A percentile compares a stretch with the other conserved stretches of the same genome.
Evolutionary conservation across 805 yeast species (phyloP).

Genomic region (Alloascoidea hylecoeti): DNA sequence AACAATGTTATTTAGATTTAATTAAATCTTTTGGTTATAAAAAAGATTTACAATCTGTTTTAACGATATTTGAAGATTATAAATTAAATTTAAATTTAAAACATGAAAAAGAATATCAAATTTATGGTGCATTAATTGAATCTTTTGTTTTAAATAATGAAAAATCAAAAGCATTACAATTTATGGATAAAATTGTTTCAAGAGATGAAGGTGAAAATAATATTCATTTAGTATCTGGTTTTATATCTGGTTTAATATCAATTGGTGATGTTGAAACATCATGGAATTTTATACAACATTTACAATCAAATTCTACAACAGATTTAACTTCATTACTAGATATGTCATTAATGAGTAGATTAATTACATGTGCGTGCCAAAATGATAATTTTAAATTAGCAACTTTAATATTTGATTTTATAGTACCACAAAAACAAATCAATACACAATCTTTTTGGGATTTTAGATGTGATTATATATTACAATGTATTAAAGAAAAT

Average conservation of each 20-base stretch:
- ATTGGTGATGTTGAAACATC: background rate
- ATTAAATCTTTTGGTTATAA: background rate
- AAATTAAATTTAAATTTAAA: background rate
- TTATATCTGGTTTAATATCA: background rate
- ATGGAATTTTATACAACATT: background rate
- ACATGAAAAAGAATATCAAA: background rate
- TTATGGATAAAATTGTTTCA: background rate
- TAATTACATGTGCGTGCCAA: background rate
- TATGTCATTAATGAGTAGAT: background rate
- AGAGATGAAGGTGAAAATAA: background rate
- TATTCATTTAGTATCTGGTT: background rate
- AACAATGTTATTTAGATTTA: background rate
- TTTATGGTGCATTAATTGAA: constrained; percentile 1
- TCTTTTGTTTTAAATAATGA: background rate
- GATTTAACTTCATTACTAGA: too few species aligned
- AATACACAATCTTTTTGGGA: background rate
- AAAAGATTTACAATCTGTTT: background rate
- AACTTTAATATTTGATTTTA: background rate
- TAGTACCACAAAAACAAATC: background rate
- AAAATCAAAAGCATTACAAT: background rate
- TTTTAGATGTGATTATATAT: background rate
- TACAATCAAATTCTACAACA: background rate
- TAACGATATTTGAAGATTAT: background rate
- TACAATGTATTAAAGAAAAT: background rate
- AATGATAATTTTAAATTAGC: background rate